Conservation (phyloP, 2,329 filamentous ascomycete species). For the Aspergillus aculeatinus region DNA sequence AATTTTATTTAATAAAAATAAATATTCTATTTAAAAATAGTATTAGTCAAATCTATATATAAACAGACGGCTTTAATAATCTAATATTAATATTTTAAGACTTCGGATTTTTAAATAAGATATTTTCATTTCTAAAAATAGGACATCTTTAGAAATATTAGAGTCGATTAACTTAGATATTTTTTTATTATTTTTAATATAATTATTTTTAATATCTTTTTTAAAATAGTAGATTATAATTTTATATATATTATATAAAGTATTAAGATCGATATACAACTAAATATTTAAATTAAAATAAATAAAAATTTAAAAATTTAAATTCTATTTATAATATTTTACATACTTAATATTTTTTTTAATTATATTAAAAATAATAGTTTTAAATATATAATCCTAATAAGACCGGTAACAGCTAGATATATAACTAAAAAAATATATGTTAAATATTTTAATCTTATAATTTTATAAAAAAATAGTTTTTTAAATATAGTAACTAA, state of each 20-base stretch:
- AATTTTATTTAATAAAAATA: neutral
- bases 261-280: neutral
- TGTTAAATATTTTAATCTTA: neutral
- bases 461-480: neutral
- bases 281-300: neutral
- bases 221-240: neutral
- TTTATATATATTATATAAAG: neutral
- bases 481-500: neutral
- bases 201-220: neutral
- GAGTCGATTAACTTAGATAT: neutral
- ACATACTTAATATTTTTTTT: neutral
- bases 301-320: neutral
- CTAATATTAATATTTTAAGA: slow-evolving; percentile 1
- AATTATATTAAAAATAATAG: too few relatives aligned
- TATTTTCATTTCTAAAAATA: neutral
- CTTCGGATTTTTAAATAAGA: too few relatives aligned
- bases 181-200: neutral
- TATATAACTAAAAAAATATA: neutral
- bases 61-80: neutral
- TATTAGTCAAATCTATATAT: neutral
- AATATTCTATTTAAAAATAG: neutral
- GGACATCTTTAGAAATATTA: neutral
- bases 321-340: neutral
- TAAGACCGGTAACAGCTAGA: too few relatives aligned
- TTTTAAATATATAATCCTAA: too few relatives aligned